A percentile compares a stretch with the other conserved stretches of the same genome.
Evolutionary conservation across 2,329 filamentous ascomycete genomes (phyloP).

Genomic region (Rasamsonia emersonii): DNA sequence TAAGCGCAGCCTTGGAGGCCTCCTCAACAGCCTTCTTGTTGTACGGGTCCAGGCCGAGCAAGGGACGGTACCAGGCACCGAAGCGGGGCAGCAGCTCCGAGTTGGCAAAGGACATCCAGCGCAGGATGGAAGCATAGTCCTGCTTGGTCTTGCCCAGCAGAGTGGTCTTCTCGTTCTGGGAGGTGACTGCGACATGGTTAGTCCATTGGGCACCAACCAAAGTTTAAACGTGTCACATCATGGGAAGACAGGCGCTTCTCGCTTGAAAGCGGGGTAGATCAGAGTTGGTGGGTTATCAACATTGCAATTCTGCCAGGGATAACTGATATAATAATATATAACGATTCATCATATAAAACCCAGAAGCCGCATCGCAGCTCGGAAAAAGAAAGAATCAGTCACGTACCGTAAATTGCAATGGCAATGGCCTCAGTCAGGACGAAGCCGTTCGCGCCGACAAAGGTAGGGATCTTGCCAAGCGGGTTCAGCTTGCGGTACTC

Average conservation of each 20-base stretch:
- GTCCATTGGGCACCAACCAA: too few relatives aligned
- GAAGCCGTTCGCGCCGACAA: constrained; percentile 87
- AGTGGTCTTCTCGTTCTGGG: constrained; percentile 99
- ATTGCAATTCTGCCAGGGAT: constrained; percentile 96
- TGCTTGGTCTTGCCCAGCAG: constrained; percentile 99
- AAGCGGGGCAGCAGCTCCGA: constrained; percentile 67
- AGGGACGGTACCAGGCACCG: constrained; percentile 75
- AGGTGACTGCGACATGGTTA: constrained; percentile 61
- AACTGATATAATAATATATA: constrained; percentile 64
- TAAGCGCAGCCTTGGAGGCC: constrained; percentile 57
- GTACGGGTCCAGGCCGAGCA: constrained; percentile 73
- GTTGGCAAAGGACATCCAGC: constrained; percentile 98
- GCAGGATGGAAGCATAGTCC: constrained; percentile 96
- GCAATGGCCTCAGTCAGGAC: constrained; percentile 82
- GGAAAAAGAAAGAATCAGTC: constrained; percentile 13
- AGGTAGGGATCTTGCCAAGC: constrained; percentile 86
- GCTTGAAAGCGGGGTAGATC: constrained; percentile 44
- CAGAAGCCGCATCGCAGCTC: too few relatives aligned
- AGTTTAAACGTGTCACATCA: constrained; percentile 6
- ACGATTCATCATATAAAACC: constrained; percentile 75
- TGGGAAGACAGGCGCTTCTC: constrained; percentile 13
- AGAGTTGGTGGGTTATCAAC: constrained; percentile 70
- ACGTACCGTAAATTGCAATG: constrained; percentile 96
- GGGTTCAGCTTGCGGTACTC: constrained; percentile 82
- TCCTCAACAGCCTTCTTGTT: constrained; percentile 98